Conservation (phyloP, 192 early-diverging fungal species). For the Phlyctochytrium planicorne region DNA sequence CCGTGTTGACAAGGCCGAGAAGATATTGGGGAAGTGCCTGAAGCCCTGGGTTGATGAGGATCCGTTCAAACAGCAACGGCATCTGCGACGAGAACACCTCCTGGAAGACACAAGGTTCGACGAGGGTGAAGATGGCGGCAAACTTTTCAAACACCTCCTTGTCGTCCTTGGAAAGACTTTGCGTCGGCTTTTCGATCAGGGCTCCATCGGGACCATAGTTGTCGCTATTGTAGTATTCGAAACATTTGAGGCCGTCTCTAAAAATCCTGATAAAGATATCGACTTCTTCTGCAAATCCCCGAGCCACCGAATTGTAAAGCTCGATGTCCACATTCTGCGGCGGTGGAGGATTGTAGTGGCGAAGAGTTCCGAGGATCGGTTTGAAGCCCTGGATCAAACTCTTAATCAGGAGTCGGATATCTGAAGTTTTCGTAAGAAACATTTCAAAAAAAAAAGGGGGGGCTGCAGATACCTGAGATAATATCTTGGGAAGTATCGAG, state of each 20-base stretch:
- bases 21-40: constrained; percentile 31
- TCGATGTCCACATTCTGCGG: constrained; percentile 33
- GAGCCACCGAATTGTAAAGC: constrained; percentile 37
- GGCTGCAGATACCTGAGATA: constrained; percentile 60
- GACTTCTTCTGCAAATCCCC: constrained; percentile 70
- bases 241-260: constrained; percentile 75
- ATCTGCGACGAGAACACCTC: constrained; percentile 95
- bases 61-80: constrained; percentile 88
- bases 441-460: not conserved
- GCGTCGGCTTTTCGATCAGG: constrained; percentile 15
- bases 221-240: constrained; percentile 78
- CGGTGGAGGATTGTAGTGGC: constrained; percentile 66
- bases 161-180: constrained; percentile 60
- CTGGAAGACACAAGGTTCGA: constrained; percentile 76
- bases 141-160: constrained; percentile 88
- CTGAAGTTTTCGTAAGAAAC: constrained; percentile 35
- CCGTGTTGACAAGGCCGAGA: constrained; percentile 43
- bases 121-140: constrained; percentile 70
- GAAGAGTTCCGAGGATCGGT: constrained; percentile 71
- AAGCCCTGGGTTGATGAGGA: constrained; percentile 46
- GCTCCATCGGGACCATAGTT: constrained; percentile 49
- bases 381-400: constrained; percentile 88
- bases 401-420: constrained; percentile 86
- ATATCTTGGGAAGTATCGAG: constrained; percentile 63
- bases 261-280: constrained; percentile 72